These are phyloP conservation scores for Penicillium psychrosexuale DNA, from an alignment of 2,329 filamentous ascomycete species.

Conservation along the genomic window DNA sequence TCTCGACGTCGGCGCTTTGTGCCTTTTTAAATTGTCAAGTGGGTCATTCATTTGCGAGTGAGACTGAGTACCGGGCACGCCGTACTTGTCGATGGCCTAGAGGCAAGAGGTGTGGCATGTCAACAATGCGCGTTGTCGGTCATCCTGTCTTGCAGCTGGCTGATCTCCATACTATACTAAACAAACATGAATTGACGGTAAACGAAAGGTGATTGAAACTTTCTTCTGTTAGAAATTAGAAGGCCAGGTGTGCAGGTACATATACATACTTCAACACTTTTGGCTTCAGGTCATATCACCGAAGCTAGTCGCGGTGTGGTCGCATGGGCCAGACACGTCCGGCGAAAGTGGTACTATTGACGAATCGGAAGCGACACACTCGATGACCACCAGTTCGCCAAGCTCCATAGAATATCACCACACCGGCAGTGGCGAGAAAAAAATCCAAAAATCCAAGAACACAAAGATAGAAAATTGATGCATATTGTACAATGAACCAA, in stretches of 20 bases:
- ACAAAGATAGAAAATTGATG: constrained; percentile 8
- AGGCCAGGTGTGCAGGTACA: too few species aligned
- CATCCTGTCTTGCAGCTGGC: not conserved
- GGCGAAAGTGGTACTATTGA: not conserved
- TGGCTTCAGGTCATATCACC: not conserved
- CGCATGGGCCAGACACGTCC: not conserved
- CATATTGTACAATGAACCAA: constrained; percentile 17
- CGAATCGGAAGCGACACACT: not conserved
- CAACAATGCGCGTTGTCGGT: constrained; percentile 15
- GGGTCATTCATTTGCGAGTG: not conserved
- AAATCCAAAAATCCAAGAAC: not conserved
- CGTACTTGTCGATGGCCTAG: constrained; percentile 24
- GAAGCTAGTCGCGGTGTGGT: too few species aligned
- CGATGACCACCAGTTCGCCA: not conserved
- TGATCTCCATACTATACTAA: not conserved
- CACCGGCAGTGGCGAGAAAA: not conserved
- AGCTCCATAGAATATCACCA: not conserved
- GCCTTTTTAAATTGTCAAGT: not conserved
- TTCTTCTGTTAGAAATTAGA: not conserved
- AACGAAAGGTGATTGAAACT: not conserved
- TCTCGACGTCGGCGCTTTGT: not conserved
- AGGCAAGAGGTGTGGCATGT: constrained; percentile 14
- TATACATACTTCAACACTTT: not conserved
- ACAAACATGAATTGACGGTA: not conserved
- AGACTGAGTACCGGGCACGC: not conserved